phyloP scores from a whole-genome alignment of 768 basidiomycete species.

The Lanmaoa pseudosensibilis region DNA sequence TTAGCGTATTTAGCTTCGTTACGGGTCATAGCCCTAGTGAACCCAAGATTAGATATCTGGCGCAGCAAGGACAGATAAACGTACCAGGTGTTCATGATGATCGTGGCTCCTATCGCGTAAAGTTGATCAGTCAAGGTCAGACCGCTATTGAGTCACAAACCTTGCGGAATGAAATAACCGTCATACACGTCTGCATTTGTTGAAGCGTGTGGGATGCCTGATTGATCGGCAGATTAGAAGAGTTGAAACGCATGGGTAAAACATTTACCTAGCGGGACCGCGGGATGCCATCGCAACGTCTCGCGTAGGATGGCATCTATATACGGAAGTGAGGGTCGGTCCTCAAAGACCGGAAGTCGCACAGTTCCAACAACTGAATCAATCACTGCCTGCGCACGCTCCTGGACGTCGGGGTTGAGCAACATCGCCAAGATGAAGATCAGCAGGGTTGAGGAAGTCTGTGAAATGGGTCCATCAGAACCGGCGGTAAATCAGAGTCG shows the following conservation, averaged over 20 bases:
- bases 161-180: slow-evolving; percentile 57
- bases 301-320: slow-evolving; percentile 34
- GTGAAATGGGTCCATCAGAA: background rate
- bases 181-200: slow-evolving; percentile 43
- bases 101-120: slow-evolving; percentile 23
- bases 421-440: slow-evolving; percentile 39
- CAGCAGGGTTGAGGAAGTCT: slow-evolving; percentile 35
- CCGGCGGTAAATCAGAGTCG: background rate
- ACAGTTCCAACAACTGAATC: slow-evolving; percentile 31
- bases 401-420: slow-evolving; percentile 38
- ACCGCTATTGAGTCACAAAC: slow-evolving; percentile 22
- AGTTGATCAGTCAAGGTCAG: background rate
- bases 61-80: background rate
- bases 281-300: slow-evolving; percentile 37
- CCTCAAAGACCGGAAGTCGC: slow-evolving; percentile 33
- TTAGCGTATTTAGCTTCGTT: slow-evolving; percentile 36
- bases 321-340: slow-evolving; percentile 29
- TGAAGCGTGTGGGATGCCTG: slow-evolving; percentile 35
- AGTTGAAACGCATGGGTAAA: background rate
- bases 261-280: slow-evolving; percentile 32
- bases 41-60: background rate
- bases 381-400: slow-evolving; percentile 40
- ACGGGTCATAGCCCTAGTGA: slow-evolving; percentile 31
- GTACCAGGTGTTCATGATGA: slow-evolving; percentile 32
- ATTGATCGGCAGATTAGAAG: background rate